Evolutionary conservation across 192 early-diverging fungal genomes (phyloP), one percentile per base, ranked within the genome.

Genomic region (Chytriomyces confervae): DNA sequence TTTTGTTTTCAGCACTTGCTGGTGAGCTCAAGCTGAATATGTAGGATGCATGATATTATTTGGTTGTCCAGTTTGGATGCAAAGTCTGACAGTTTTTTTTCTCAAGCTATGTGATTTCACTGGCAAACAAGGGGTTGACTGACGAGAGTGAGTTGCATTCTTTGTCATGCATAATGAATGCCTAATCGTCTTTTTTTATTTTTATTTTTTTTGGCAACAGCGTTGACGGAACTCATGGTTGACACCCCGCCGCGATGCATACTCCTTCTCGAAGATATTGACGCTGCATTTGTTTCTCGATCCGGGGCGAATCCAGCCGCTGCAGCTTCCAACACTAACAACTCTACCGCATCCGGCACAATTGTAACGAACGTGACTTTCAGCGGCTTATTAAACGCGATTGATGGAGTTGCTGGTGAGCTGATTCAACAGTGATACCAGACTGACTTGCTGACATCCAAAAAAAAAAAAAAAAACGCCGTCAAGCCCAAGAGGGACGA

Each of bases 11-110:
- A 69, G 87, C 92, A 5, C 74, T 93, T 44, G 92, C 92, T n/a
- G 91, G 92, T 45, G 90, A 92, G 66, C 77, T 93, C 20, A 89
- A 89, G 20, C 79, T 91, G 16, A 93, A 93, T 80, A 93, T 93
- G 66, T 92, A 88, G 61, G 20, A 16, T 43, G 36, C 36, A 36
- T 36, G 36, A 36, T 36, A 36, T 36, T 36, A 36, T 4, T 36
- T 36, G 36, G 36, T 36, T 36, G 36, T 36, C 36, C 36, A 36
- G 36, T 36, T 36, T 36, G 36, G 36, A 36, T 36, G 36, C 36
- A 36, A 36, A 36, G 36, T 36, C 36, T 36, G 1, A 62, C 29
- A 18, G 46, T 9, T 20, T 69, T 27, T 65, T 27, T 13, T 3
- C 63, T 13, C 16, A 27, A 75, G 62, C 48, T 67, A 75, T 50